Base-by-base conservation (phyloP, 2,329 filamentous ascomycete genomes). In the Talaromyces sp. region DNA sequence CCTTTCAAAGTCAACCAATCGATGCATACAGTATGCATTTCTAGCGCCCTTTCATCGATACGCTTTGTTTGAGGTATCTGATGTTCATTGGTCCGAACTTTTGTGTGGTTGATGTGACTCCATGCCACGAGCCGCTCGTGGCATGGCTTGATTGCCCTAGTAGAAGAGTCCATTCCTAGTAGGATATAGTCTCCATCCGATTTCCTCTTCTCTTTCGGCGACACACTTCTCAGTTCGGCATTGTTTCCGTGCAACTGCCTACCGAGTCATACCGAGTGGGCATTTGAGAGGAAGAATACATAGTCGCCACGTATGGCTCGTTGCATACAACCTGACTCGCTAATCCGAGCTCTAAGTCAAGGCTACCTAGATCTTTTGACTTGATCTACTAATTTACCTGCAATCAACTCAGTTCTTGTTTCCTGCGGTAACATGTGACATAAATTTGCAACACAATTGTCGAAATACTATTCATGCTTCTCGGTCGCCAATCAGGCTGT, bases 91-190 rank as follows among this genome's bases (percentile, higher is more conserved):
- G 61, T 27, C n/a, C 3, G 5, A 29, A 47, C 13, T 17, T 17
- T 34, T 58, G 25, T 2, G 17, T 58, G 27, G 17, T 47, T n/a
- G 19, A 56, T 36, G 38, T 56, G n/a, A 56, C 61, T 58, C n/a
- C 22, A 56, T 63, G 25, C 51, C 51, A 56, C 38, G 51, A 63
- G 61, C 36, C 25, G 61, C 61, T 63, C 61, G 8, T 27, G 59
- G 36, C 56, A 59, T 51, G 15, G 31, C n/a, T 43, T 56, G 61
- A 45, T 34, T 63, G 11, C 27, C 40, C 36, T 56, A n/a, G n/a
- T 36, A 25, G 22, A 43, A 54, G 22, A 40, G 47, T 11, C 34
- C 19, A 54, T 38, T 31, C 36, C 47, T 22, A 49, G 58, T 22
- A 15, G 2, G 13, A 36, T 29, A 51, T 38, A 38, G 27, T 53